Percentiles rank a stretch among this genome's conserved stretches.
These are phyloP conservation scores for Tetrapisispora phaffii DNA, from an alignment of 805 yeast species.

Conservation along the genomic window DNA sequence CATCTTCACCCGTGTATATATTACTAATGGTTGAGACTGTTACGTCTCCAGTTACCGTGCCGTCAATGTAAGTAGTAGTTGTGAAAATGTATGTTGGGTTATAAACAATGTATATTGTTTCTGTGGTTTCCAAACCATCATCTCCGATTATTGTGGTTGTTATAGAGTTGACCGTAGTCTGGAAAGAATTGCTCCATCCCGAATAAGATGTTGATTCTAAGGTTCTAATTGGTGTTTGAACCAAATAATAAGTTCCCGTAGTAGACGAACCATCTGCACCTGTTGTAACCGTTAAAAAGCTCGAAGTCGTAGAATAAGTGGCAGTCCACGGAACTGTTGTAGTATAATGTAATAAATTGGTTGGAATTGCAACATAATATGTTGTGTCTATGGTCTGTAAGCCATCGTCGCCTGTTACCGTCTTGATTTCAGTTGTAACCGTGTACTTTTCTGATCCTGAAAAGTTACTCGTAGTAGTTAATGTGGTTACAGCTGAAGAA, in stretches of 20 bases:
- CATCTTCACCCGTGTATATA: not conserved
- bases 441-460: not conserved
- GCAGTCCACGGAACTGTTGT: not conserved
- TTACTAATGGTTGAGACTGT: not conserved
- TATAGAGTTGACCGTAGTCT: not conserved
- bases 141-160: not conserved
- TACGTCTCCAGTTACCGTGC: not conserved
- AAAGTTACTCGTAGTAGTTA: not conserved
- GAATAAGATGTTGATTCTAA: not conserved
- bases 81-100: not conserved
- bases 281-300: not conserved
- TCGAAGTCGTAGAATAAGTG: not conserved
- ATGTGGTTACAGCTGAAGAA: not conserved
- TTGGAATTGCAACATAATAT: constrained; percentile 1
- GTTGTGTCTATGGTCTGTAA: not conserved
- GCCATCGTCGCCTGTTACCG: not conserved
- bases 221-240: not conserved
- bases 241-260: not conserved
- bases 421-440: not conserved
- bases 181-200: not conserved
- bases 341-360: not conserved
- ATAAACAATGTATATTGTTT: not conserved
- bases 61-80: not conserved
- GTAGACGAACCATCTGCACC: not conserved
- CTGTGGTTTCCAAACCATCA: not conserved